A percentile compares a stretch with the other conserved stretches of the same genome.
These are phyloP conservation scores for Claviceps pazoutovae DNA, from an alignment of 2,329 filamentous ascomycete genomes.

Conservation along the genomic window DNA sequence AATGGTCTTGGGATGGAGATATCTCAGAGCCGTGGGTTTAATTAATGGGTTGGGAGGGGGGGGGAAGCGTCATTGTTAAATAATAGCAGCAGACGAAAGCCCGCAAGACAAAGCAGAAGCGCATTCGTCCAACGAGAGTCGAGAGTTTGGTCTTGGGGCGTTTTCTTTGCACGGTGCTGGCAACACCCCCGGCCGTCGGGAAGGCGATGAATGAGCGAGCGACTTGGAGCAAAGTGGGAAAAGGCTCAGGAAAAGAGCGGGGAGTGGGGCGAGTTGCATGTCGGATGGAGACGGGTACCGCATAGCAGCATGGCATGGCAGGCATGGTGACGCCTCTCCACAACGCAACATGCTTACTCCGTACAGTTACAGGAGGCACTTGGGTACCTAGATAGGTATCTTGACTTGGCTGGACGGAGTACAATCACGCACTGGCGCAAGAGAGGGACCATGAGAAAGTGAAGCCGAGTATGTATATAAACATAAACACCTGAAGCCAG, in stretches of 20 bases:
- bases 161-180: no score
- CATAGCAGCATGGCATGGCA: not conserved
- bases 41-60: not conserved
- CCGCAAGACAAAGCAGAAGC: not conserved
- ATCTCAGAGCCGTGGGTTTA: conserved; percentile 3
- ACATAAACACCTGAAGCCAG: no score
- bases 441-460: no score
- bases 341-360: not conserved
- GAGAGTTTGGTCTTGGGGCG: not conserved
- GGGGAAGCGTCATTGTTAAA: conserved; percentile 8
- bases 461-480: no score
- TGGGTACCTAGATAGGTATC: no score
- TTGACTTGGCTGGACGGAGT: no score
- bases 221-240: no score
- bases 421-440: no score
- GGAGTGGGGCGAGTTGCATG: not conserved
- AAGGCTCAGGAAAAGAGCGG: no score
- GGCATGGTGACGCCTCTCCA: not conserved
- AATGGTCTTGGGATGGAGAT: conserved; percentile 2
- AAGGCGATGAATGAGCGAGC: no score
- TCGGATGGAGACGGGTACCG: not conserved
- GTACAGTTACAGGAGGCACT: no score
- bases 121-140: not conserved
- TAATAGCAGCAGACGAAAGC: not conserved
- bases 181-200: no score